phyloP scores from a whole-genome alignment of 139 green algal species.

The Dunaliella sp. region DNA sequence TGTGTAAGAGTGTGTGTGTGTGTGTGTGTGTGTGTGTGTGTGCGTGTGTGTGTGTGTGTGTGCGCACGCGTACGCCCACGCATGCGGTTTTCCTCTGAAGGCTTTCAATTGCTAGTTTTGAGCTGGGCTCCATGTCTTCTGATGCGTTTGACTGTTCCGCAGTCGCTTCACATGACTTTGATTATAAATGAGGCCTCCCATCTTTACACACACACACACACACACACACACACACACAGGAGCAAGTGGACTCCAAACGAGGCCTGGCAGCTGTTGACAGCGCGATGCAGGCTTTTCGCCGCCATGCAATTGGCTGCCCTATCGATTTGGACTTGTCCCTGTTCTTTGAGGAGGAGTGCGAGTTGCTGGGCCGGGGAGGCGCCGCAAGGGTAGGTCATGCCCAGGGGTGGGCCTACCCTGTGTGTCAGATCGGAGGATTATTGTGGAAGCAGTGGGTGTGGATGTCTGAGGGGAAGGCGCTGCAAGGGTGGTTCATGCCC shows the following conservation, averaged over 20 bases:
- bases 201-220: too few relatives aligned
- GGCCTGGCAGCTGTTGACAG: constrained; percentile 1
- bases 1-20: too few relatives aligned
- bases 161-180: too few relatives aligned
- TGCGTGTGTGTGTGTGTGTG: too few relatives aligned
- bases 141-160: too few relatives aligned
- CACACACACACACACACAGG: too few relatives aligned
- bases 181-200: too few relatives aligned
- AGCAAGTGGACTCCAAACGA: not conserved
- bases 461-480: not conserved
- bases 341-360: constrained; percentile 10
- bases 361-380: constrained; percentile 3
- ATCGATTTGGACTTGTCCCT: not conserved
- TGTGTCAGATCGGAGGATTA: not conserved
- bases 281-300: constrained; percentile 1
- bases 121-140: too few relatives aligned
- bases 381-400: not conserved
- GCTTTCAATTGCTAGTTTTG: too few relatives aligned
- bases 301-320: not conserved
- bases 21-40: too few relatives aligned
- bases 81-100: too few relatives aligned
- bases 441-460: not conserved
- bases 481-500: not conserved
- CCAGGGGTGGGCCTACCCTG: not conserved
- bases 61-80: too few relatives aligned